Evolutionary conservation across 345 rosid species (phyloP), one percentile per base, ranked within the genome.

Genomic region (Conringia planisiliqua): DNA sequence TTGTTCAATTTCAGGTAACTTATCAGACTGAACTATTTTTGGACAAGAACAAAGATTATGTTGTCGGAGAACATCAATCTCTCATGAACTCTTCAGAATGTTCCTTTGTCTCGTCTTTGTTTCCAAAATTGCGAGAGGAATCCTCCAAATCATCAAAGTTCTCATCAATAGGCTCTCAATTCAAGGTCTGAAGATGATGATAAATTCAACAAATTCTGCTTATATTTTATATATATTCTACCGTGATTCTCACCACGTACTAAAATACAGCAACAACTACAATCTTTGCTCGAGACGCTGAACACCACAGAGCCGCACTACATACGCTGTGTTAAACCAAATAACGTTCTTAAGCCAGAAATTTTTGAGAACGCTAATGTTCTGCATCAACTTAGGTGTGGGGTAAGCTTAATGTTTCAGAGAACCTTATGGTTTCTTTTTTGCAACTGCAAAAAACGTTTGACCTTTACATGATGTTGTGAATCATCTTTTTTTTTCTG

Each of bases 41-140:
- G 71, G 99, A 95, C 79, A 95, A 95, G 85, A 95, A 92, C 85
- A 95, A 92, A 79, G 99, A 95, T 68, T 95, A 92, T 63, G 94
- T 95, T 71, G 88, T 95, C 84, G 82, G 93, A 63, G 99, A 95
- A 79, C 98, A 92, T 81, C 98, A 90, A 79, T 86, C 91, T 50
- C 89, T 92, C 43, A 77, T 95, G 84, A 72, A 78, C 80, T 88
- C 96, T 71, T 95, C 99, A 32, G 65, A 59, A 29, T 95, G 98
- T 66, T 67, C 90, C 79, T 95, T 95, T 79, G 92, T 95, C 62
- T 84, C 92, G 26, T 86, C 88, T 33, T 84, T 95, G 83, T 95
- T 95, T 66, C 96, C 92, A 16, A 87, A 82, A 74, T 66, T 68
- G 77, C 86, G 87, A n/a, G 96, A 89, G 80, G 97, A 95, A 69